Conservation (phyloP, 2,329 filamentous ascomycete genomes). For the Aspergillus costaricaensis region DNA sequence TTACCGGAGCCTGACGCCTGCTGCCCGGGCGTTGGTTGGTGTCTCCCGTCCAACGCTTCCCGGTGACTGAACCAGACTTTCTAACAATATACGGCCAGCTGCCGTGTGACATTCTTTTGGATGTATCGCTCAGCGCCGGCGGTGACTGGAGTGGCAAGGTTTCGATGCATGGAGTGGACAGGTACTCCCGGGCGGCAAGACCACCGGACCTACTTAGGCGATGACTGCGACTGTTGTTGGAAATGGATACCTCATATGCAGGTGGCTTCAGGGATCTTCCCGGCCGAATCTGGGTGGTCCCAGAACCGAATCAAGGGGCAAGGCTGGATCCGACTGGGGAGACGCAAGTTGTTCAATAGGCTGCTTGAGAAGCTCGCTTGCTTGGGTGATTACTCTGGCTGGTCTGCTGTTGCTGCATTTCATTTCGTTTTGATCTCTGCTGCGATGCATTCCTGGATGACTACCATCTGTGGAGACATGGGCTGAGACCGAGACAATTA, state of each 20-base stretch:
- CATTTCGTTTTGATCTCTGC: background rate
- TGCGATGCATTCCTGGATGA: background rate
- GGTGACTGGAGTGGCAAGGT: constrained; percentile 5
- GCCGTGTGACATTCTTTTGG: constrained; percentile 9
- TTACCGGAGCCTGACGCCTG: background rate
- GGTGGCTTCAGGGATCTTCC: constrained; percentile 16
- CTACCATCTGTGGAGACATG: background rate
- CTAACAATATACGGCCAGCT: background rate
- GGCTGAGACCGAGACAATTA: background rate
- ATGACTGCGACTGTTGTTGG: background rate
- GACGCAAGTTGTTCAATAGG: background rate
- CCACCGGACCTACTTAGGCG: background rate
- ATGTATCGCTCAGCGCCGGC: constrained; percentile 4
- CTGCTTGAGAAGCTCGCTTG: background rate
- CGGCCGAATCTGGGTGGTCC: constrained; percentile 8
- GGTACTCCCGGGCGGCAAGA: constrained; percentile 2
- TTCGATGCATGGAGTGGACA: constrained; percentile 4
- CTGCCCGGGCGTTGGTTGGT: constrained; percentile 7
- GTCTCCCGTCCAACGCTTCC: constrained; percentile 1
- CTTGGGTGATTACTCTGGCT: background rate
- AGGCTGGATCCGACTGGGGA: background rate
- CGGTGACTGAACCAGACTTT: background rate
- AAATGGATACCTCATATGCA: constrained; percentile 23
- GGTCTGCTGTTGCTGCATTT: background rate
- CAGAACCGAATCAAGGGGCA: constrained; percentile 10